Conservation (phyloP, 805 yeast genomes). For the Candida parachauliodes region DNA sequence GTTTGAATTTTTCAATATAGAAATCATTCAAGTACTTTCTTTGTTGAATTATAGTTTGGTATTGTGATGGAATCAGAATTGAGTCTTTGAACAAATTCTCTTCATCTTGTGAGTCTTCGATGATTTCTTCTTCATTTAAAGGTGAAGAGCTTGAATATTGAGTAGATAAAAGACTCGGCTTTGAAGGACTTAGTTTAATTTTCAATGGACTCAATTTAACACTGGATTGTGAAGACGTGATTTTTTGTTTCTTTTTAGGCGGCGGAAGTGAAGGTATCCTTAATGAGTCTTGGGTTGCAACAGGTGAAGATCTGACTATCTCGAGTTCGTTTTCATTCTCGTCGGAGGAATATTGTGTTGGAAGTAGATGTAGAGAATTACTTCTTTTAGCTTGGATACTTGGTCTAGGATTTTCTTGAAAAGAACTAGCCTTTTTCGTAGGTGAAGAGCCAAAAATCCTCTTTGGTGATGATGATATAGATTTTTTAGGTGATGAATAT, state of each 20-base stretch:
- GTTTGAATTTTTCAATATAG: constrained; percentile 19
- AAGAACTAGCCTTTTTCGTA: background rate
- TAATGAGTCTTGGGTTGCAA: constrained; percentile 4
- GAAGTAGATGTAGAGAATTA: constrained; percentile 10
- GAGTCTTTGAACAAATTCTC: constrained; percentile 8
- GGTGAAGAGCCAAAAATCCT: constrained; percentile 1
- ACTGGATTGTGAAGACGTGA: constrained; percentile 1
- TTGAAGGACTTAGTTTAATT: background rate
- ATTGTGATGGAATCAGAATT: constrained; percentile 1
- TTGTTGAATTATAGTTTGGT: constrained; percentile 8
- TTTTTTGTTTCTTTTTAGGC: constrained; percentile 4
- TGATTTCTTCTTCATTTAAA: constrained; percentile 5
- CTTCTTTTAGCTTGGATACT: constrained; percentile 1
- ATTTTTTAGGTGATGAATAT: background rate
- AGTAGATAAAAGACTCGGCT: constrained; percentile 4
- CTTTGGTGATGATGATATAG: background rate
- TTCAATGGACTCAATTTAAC: constrained; percentile 5
- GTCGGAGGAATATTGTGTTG: constrained; percentile 26
- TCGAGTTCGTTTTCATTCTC: constrained; percentile 11
- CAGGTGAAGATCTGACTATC: constrained; percentile 3
- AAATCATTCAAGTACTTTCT: constrained; percentile 1
- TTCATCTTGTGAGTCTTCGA: constrained; percentile 17
- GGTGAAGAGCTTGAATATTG: constrained; percentile 8
- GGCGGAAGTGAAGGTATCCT: background rate
- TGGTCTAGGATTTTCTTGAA: background rate